Conservation (phyloP, 257 asterid genomes). For the Catharanthus roseus region DNA sequence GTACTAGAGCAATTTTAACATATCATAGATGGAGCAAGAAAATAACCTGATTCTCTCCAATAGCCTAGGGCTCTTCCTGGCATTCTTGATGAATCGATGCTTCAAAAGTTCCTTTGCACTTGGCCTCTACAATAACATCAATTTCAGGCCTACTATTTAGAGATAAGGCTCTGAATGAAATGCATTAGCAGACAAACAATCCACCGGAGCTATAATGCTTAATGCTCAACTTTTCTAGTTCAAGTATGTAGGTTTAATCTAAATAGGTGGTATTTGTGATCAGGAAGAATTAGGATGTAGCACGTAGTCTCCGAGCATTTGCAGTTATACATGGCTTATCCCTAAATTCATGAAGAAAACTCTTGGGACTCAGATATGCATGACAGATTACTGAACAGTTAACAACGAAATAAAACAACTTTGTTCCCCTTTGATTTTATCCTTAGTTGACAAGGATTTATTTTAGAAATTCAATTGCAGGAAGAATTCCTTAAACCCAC, state of each 20-base stretch:
- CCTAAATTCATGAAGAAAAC: background rate
- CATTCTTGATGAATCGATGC: slow-evolving; percentile 87
- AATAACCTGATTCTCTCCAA: slow-evolving; percentile 89
- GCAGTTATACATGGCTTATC: background rate
- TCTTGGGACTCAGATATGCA: background rate
- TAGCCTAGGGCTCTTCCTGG: slow-evolving; percentile 88
- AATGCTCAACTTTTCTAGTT: background rate
- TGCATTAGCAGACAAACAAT: background rate
- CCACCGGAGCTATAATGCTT: background rate
- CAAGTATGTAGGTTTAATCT: background rate
- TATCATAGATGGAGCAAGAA: background rate
- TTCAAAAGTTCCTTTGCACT: slow-evolving; percentile 94
- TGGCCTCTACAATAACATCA: slow-evolving; percentile 53
- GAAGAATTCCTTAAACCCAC: no score
- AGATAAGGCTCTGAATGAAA: background rate
- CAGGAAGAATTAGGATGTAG: background rate
- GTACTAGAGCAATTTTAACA: background rate
- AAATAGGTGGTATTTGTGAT: background rate
- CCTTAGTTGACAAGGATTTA: background rate
- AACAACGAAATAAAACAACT: no score
- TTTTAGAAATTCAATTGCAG: background rate
- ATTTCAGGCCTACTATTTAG: slow-evolving; percentile 8
- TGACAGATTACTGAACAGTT: background rate
- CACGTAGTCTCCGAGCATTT: slow-evolving; percentile 2
- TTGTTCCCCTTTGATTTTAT: background rate